A percentile compares a stretch with the other conserved stretches of the same genome.
Evolutionary conservation across 805 yeast genomes (phyloP).

Genomic region (Vanderwaltozyma tropicalis): DNA sequence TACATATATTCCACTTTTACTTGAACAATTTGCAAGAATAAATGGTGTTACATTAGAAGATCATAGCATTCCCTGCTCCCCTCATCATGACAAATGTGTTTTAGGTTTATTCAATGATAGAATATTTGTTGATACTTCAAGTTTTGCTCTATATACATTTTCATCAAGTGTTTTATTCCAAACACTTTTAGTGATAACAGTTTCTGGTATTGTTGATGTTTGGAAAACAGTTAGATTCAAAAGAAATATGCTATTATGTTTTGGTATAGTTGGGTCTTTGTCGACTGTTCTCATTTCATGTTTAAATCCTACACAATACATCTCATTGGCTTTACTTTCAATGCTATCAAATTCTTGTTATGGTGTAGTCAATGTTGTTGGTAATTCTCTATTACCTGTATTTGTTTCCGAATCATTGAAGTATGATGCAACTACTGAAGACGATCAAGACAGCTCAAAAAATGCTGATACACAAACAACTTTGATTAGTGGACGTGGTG

Average conservation of each 20-base stretch:
- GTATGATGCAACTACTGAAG: constrained; percentile 2
- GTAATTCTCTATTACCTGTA: constrained; percentile 61
- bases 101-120: constrained; percentile 30
- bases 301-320: constrained; percentile 22
- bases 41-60: constrained; percentile 59
- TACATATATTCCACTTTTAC: constrained; percentile 61
- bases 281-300: constrained; percentile 39
- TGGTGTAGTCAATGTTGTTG: constrained; percentile 74
- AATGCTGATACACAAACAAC: constrained; percentile 35
- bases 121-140: constrained; percentile 57
- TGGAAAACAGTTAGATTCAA: constrained; percentile 36
- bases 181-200: constrained; percentile 56
- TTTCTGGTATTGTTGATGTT: constrained; percentile 66
- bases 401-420: constrained; percentile 38
- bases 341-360: constrained; percentile 56
- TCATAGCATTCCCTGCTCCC: constrained; percentile 44
- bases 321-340: constrained; percentile 37
- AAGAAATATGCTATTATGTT: constrained; percentile 42
- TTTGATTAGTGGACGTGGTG: constrained; percentile 54
- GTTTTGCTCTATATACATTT: constrained; percentile 64
- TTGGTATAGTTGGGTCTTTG: constrained; percentile 51
- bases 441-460: background rate
- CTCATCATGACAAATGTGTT: constrained; percentile 35
- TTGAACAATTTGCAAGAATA: constrained; percentile 62
- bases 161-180: constrained; percentile 65